phyloP scores from a whole-genome alignment of 805 yeast genomes.

The Yamadazyma endophytica region DNA sequence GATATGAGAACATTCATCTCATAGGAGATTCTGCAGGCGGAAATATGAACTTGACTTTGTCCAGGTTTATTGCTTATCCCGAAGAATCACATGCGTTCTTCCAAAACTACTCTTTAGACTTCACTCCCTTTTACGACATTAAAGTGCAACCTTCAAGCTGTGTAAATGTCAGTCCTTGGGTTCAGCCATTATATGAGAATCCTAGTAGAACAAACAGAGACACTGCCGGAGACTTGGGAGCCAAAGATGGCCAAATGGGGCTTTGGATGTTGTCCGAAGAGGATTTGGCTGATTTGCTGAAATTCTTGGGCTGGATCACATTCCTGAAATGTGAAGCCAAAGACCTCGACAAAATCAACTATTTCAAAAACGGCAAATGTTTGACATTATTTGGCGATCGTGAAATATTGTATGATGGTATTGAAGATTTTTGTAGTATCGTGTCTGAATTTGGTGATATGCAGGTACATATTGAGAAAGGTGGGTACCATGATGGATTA shows the following conservation, averaged over 20 bases:
- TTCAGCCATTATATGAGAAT: conserved; percentile 23
- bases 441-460: conserved; percentile 18
- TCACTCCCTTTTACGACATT: conserved; percentile 3
- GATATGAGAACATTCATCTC: conserved; percentile 24
- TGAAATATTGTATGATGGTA: conserved; percentile 27
- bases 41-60: conserved; percentile 21
- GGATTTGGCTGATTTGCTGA: conserved; percentile 9
- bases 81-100: conserved; percentile 21
- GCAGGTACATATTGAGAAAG: conserved; percentile 20
- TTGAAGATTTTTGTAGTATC: conserved; percentile 20
- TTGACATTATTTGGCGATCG: conserved; percentile 28
- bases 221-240: conserved; percentile 29
- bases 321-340: conserved; percentile 19
- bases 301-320: conserved; percentile 11
- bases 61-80: conserved; percentile 26
- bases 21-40: conserved; percentile 45
- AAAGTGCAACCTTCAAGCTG: conserved; percentile 24
- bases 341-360: conserved; percentile 23
- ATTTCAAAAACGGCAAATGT: conserved; percentile 18
- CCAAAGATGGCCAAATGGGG: conserved; percentile 25
- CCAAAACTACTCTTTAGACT: conserved; percentile 21
- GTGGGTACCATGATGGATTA: conserved; percentile 33
- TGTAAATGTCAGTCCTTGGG: conserved; percentile 32
- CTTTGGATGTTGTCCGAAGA: conserved; percentile 27
- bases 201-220: conserved; percentile 15